A percentile compares a stretch with the other conserved stretches of the same genome.
Conservation (phyloP, 2,329 filamentous ascomycete species). For the Cercospora sp. region DNA sequence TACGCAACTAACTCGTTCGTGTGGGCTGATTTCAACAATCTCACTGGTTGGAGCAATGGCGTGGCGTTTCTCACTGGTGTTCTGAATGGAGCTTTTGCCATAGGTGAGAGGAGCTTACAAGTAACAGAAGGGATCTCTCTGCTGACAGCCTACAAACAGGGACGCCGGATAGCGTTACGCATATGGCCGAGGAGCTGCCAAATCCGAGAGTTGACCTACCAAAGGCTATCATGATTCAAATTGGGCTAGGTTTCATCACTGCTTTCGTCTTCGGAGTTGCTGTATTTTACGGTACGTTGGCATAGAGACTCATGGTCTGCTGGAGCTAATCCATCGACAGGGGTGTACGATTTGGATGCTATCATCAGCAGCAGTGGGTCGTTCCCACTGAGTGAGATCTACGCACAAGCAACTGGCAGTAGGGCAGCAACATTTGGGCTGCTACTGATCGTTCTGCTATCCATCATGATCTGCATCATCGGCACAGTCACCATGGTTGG, state of each 20-base stretch:
- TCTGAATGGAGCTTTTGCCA: slow-evolving; percentile 43
- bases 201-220: slow-evolving; percentile 48
- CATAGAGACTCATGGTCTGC: too few relatives aligned
- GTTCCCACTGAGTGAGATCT: slow-evolving; percentile 52
- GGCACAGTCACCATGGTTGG: slow-evolving; percentile 54
- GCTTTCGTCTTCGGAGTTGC: slow-evolving; percentile 53
- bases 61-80: slow-evolving; percentile 42
- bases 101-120: slow-evolving; percentile 22
- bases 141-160: slow-evolving; percentile 11
- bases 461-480: slow-evolving; percentile 52
- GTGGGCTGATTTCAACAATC: slow-evolving; percentile 45
- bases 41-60: slow-evolving; percentile 52
- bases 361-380: slow-evolving; percentile 44
- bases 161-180: slow-evolving; percentile 40
- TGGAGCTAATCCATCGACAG: neutral
- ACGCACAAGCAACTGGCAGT: slow-evolving; percentile 51
- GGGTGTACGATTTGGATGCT: slow-evolving; percentile 48
- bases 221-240: slow-evolving; percentile 54
- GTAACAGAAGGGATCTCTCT: neutral
- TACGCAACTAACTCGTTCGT: slow-evolving; percentile 52
- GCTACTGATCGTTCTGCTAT: slow-evolving; percentile 58
- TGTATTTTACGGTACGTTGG: slow-evolving; percentile 48
- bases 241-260: slow-evolving; percentile 48
- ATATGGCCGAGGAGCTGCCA: slow-evolving; percentile 43
- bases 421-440: slow-evolving; percentile 58